Conservation (phyloP, 805 yeast species). For the Pichia eremophila region DNA sequence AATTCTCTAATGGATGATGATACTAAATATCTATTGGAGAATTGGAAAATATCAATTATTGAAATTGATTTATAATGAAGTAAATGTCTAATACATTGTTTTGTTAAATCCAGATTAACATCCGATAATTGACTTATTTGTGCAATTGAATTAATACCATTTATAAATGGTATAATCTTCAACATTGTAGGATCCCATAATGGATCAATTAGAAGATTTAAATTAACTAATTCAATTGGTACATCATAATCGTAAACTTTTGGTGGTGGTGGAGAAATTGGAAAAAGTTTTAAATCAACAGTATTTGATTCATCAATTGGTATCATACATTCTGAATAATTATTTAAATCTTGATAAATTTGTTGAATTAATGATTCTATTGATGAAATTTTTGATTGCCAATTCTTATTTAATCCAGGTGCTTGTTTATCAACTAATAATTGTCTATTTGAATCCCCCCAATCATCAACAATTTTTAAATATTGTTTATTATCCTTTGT, state of each 20-base stretch:
- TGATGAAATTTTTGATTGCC: constrained; percentile 29
- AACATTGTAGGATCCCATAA: constrained; percentile 98
- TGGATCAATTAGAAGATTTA: constrained; percentile 67
- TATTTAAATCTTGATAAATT: constrained; percentile 87
- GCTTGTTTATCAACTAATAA: constrained; percentile 15
- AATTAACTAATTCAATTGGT: constrained; percentile 79
- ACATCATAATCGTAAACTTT: constrained; percentile 74
- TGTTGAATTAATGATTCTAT: constrained; percentile 78
- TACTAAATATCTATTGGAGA: constrained; percentile 79
- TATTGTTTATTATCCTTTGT: constrained; percentile 16
- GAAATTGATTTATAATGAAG: constrained; percentile 83
- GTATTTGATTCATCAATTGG: constrained; percentile 86
- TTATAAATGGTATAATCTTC: constrained; percentile 72
- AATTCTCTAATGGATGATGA: constrained; percentile 69
- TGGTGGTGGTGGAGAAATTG: constrained; percentile 75
- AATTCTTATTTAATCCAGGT: constrained; percentile 14
- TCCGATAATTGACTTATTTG: constrained; percentile 71
- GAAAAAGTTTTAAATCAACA: constrained; percentile 89
- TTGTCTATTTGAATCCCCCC: constrained; percentile 20
- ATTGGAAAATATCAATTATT: constrained; percentile 81
- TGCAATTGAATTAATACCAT: constrained; percentile 79
- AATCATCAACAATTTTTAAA: constrained; percentile 23
- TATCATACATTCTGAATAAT: constrained; percentile 91
- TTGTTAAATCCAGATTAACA: constrained; percentile 69
- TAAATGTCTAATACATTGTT: constrained; percentile 83